Conservation (phyloP, 257 asterid species). For the Solanum pennellii region DNA sequence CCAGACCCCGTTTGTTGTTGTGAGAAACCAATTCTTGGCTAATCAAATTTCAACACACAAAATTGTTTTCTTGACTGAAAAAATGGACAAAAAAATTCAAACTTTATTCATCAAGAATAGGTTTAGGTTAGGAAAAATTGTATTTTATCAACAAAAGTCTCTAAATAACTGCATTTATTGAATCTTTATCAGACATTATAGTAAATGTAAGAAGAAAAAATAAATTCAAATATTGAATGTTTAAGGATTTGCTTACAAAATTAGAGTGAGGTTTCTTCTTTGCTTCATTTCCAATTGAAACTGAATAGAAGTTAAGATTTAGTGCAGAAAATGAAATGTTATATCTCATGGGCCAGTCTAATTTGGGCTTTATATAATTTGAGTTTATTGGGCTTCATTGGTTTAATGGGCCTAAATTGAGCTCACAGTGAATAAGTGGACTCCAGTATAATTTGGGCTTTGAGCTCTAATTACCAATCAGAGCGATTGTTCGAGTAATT, state of each 20-base stretch:
- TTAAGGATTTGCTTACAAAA: not conserved
- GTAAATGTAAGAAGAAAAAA: not conserved
- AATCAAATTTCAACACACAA: not conserved
- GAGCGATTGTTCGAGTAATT: not conserved
- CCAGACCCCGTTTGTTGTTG: not conserved
- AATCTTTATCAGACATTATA: not conserved
- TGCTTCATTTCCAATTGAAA: not conserved
- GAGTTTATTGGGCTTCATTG: not conserved
- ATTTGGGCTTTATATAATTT: not conserved
- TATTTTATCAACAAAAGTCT: no score
- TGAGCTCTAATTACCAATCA: not conserved
- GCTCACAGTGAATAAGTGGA: not conserved
- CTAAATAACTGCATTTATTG: not conserved
- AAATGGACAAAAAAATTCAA: not conserved
- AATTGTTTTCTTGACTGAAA: not conserved
- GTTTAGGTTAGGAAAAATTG: not conserved
- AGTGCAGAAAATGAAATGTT: not conserved
- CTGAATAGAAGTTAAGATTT: not conserved
- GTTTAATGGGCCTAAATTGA: not conserved
- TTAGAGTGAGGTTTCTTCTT: not conserved
- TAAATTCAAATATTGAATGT: not conserved
- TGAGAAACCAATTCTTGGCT: not conserved
- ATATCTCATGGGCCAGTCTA: not conserved
- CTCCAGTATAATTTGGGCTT: not conserved
- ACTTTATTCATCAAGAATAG: not conserved